A percentile compares a stretch with the other conserved stretches of the same genome.
Evolutionary conservation across 345 rosid species (phyloP).

Genomic region (Hypericum androsaemum): DNA sequence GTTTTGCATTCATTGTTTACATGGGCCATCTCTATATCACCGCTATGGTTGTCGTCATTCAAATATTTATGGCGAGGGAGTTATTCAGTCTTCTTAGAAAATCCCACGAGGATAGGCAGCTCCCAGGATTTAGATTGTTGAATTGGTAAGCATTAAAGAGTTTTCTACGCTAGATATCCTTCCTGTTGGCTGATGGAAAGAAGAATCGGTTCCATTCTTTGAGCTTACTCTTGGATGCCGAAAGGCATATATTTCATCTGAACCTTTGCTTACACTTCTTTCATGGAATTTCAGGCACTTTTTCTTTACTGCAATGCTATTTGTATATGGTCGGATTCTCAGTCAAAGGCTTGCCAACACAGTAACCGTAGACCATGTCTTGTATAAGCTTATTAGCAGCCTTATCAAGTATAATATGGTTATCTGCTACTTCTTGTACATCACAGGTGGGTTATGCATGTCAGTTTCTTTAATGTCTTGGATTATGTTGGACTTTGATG

Average conservation of each 20-base stretch:
- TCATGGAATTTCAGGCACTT: conserved; percentile 3
- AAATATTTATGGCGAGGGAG: conserved; percentile 20
- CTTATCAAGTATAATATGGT: conserved; percentile 89
- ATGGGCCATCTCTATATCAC: conserved; percentile 21
- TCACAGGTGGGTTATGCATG: conserved; percentile 48
- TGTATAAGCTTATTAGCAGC: conserved; percentile 68
- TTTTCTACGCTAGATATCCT: background rate
- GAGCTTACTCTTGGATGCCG: conserved; percentile 93
- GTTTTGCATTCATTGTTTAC: conserved; percentile 16
- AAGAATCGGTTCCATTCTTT: conserved; percentile 17
- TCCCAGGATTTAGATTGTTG: conserved; percentile 21
- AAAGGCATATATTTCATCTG: background rate
- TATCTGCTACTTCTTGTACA: conserved; percentile 74
- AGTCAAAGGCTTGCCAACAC: conserved; percentile 89
- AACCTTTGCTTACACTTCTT: background rate
- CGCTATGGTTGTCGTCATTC: conserved; percentile 21
- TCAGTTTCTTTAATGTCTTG: background rate
- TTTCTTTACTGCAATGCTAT: conserved; percentile 48
- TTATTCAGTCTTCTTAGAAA: conserved; percentile 17
- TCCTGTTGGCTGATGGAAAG: background rate
- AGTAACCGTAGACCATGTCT: conserved; percentile 65
- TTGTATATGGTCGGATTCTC: conserved; percentile 89
- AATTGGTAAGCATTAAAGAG: conserved; percentile 13
- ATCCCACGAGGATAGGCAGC: conserved; percentile 21
- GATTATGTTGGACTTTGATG: background rate